phyloP scores from a whole-genome alignment of 1,139 yeast species.

The Candida tetrigidarum region DNA sequence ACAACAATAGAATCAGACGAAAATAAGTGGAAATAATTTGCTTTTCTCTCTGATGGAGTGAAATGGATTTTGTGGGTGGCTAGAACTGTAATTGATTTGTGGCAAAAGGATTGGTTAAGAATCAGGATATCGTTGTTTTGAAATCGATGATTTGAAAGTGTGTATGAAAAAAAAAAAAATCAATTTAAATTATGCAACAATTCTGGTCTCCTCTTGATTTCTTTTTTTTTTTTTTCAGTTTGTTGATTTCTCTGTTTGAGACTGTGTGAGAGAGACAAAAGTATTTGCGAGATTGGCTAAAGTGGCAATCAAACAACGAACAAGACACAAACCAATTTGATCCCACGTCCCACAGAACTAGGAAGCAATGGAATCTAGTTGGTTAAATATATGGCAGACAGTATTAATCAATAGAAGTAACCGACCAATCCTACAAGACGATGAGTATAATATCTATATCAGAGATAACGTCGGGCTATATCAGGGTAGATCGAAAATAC shows the following conservation, averaged over 20 bases:
- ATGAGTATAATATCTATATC: conserved; percentile 49
- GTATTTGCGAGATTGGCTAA: too few species aligned
- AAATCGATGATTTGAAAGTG: too few species aligned
- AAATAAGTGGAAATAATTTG: too few species aligned
- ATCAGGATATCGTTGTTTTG: too few species aligned
- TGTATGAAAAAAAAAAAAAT: too few species aligned
- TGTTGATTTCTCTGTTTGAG: neutral
- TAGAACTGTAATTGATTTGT: neutral
- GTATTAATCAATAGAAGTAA: conserved; percentile 47
- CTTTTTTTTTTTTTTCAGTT: neutral
- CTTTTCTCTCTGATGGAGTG: too few species aligned
- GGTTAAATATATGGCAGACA: conserved; percentile 38
- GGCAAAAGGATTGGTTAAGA: neutral
- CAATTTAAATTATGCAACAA: too few species aligned
- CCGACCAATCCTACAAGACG: conserved; percentile 46
- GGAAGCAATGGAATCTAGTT: conserved; percentile 13
- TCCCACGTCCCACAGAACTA: neutral
- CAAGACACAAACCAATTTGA: too few species aligned
- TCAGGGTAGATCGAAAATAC: conserved; percentile 69
- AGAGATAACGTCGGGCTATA: conserved; percentile 68
- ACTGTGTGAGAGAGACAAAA: neutral
- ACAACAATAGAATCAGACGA: conserved; percentile 1
- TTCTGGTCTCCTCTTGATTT: too few species aligned
- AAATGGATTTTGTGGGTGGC: neutral
- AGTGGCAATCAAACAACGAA: too few species aligned